These are phyloP conservation scores for Parasitella parasitica DNA, from an alignment of 371 early-diverging fungal species.

Conservation along the genomic window DNA sequence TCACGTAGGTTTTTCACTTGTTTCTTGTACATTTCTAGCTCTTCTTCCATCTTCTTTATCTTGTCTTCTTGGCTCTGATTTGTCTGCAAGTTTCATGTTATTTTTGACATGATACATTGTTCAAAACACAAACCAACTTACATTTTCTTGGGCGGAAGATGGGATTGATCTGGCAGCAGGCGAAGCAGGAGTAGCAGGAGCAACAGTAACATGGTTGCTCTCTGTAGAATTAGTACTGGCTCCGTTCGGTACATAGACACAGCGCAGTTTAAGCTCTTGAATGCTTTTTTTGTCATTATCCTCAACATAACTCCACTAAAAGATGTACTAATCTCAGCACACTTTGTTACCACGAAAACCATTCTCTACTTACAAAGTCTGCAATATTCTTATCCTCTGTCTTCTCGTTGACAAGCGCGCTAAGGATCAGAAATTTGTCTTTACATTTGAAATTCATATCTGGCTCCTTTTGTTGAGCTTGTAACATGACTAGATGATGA, in stretches of 20 bases:
- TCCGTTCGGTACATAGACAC: conserved; percentile 5
- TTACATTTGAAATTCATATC: conserved; percentile 69
- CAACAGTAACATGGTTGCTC: background rate
- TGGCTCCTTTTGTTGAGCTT: conserved; percentile 74
- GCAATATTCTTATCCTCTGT: conserved; percentile 34
- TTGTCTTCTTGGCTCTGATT: conserved; percentile 1
- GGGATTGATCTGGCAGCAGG: background rate
- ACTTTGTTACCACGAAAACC: background rate
- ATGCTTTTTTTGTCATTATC: conserved; percentile 3
- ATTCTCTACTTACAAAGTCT: conserved; percentile 33
- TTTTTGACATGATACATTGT: background rate
- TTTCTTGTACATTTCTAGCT: conserved; percentile 14
- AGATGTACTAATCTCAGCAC: background rate
- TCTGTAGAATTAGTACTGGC: background rate
- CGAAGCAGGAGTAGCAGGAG: background rate
- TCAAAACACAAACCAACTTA: background rate
- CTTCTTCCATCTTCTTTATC: conserved; percentile 15
- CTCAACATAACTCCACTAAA: conserved; percentile 22
- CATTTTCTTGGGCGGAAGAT: background rate
- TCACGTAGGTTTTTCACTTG: conserved; percentile 10
- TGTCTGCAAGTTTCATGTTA: background rate
- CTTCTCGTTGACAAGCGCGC: conserved; percentile 23
- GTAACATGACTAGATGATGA: conserved; percentile 60
- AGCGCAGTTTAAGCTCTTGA: conserved; percentile 19
- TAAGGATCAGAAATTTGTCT: conserved; percentile 87